Evolutionary conservation across 225 moss, liverwort and hornwort species (phyloP).

Genomic region (Bryoerythrophyllum caledonicum): DNA sequence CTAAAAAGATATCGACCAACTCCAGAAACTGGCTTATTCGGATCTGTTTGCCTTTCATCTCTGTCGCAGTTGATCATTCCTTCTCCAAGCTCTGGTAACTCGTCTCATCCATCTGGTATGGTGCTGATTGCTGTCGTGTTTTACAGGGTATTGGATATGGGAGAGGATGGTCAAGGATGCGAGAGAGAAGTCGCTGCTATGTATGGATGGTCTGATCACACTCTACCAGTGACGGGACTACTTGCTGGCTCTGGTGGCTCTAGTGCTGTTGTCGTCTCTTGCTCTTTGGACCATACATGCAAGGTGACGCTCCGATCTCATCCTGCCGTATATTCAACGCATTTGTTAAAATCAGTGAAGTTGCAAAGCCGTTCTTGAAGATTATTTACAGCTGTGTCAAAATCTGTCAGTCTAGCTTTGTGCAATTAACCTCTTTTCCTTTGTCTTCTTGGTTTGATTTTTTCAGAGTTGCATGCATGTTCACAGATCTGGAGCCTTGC

Average conservation of each 20-base stretch:
- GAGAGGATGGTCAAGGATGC: conserved; percentile 70
- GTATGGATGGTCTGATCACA: conserved; percentile 98
- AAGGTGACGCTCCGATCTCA: conserved; percentile 53
- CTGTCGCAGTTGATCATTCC: no score
- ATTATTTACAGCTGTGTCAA: not conserved
- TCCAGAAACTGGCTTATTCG: not conserved
- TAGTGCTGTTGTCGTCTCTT: conserved; percentile 97
- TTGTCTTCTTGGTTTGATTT: not conserved
- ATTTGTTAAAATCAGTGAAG: not conserved
- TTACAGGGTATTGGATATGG: conserved; percentile 73
- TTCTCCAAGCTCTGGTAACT: conserved; percentile 29
- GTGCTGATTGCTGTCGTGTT: conserved; percentile 5
- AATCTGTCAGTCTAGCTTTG: not conserved
- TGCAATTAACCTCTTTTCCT: not conserved
- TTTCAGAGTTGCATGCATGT: conserved; percentile 12
- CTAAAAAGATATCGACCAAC: not conserved
- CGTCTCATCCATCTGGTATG: not conserved
- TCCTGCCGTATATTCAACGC: not conserved
- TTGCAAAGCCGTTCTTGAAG: not conserved
- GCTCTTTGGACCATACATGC: conserved; percentile 98
- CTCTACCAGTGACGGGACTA: conserved; percentile 88
- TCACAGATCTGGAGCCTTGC: conserved; percentile 97
- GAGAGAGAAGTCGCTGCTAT: conserved; percentile 78
- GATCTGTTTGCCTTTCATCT: not conserved
- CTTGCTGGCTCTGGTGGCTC: conserved; percentile 94